Base-by-base conservation (phyloP, 805 yeast genomes). In the Wickerhamomyces bovis region DNA sequence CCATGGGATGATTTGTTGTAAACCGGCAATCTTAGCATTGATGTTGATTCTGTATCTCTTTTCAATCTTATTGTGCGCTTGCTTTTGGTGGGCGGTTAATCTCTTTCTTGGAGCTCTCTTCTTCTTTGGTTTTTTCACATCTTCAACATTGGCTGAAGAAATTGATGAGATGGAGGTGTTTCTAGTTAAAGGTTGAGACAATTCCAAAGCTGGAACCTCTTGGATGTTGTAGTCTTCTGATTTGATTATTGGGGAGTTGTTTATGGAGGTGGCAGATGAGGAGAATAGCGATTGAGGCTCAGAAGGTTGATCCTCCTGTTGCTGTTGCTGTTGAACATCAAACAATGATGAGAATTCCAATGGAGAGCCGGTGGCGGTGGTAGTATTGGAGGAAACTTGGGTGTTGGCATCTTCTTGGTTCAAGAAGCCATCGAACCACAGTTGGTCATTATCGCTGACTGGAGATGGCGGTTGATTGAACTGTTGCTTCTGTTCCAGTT, bases 21-120 rank as follows among this genome's bases (percentile, higher is more conserved):
- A 64, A 26, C 80, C 80, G 4, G 85, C 85, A 46, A 83, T 83
- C 61, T 81, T 83, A 12, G 85, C 78, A 60, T 83, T 83, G 61
- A 83, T 81, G 62, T 83, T 83, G 50, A 81, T 81, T 60, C 89
- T 69, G 62, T 83, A 83, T 49, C 82, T 75, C 60, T 83, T 80
- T 58, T 83, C 89, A 51, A 83, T 81, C 63, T 78, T 79, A 66
- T 83, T 83, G 60, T 83, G 90, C 0, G 87, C 87, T 55, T 78
- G 78, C 54, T 82, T 80, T 64, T 83, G 89, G 53, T 73, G 72
- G 6, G 71, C 70, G 9, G 83, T 76, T 45, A 78, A 61, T 62
- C 80, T 71, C 64, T 78, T 78, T 59, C 82, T 65, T 41, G 76
- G 76, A 13, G 77, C 73, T 60, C 78, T 69, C 60, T 68, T 72